A percentile compares a stretch with the other conserved stretches of the same genome.
Conservation (phyloP, 2,329 filamentous ascomycete genomes). For the Diaporthe sp. region DNA sequence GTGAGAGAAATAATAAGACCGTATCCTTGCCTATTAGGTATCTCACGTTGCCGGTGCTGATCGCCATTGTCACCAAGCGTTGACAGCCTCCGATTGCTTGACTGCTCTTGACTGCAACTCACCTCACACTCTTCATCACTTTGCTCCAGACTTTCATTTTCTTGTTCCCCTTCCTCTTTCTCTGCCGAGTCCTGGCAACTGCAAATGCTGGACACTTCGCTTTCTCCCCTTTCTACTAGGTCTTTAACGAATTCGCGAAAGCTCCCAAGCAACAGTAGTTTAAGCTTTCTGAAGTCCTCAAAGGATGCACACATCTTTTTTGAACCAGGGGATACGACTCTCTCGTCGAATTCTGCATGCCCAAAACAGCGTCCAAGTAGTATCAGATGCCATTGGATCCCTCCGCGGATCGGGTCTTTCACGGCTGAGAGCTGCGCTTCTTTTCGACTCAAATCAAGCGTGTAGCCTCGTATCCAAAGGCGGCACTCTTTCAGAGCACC, state of each 20-base stretch:
- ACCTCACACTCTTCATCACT: neutral
- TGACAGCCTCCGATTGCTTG: neutral
- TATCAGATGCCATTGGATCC: neutral
- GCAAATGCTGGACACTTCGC: neutral
- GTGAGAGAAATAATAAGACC: neutral
- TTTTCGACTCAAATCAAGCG: neutral
- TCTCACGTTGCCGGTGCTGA: neutral
- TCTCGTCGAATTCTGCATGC: neutral
- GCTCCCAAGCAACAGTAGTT: neutral
- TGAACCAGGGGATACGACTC: neutral
- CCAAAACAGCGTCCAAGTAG: neutral
- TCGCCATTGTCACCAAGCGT: neutral
- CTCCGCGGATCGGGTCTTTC: no score
- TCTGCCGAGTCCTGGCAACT: neutral
- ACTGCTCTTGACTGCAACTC: neutral
- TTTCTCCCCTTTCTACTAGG: neutral
- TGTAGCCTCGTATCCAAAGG: neutral
- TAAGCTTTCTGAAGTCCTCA: neutral
- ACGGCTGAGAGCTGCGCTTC: neutral
- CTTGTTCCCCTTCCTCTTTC: neutral
- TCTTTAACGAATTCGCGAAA: neutral
- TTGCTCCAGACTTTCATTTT: neutral
- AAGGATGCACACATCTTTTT: rapidly evolving
- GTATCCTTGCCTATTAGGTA: neutral
- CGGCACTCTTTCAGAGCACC: neutral